Percentiles rank a stretch among this genome's conserved stretches.
phyloP scores from a whole-genome alignment of 441 rosid genomes.

The Theobroma grandiflorum region DNA sequence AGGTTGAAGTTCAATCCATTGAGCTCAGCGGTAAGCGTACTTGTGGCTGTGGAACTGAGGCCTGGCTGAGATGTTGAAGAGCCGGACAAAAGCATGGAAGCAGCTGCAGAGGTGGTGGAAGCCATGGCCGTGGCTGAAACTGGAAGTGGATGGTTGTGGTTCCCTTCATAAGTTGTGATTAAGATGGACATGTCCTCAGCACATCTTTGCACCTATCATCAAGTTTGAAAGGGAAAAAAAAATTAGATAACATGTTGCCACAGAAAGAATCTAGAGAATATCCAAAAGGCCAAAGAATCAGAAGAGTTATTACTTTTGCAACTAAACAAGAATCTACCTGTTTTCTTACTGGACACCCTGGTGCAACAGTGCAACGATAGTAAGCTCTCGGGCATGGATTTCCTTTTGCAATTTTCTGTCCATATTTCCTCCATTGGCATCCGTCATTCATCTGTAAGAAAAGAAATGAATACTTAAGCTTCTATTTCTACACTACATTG shows the following conservation, averaged over 20 bases:
- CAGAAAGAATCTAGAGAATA: too few species aligned
- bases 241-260: neutral
- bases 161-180: constrained; percentile 87
- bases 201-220: constrained; percentile 81
- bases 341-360: constrained; percentile 87
- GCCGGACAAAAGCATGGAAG: constrained; percentile 77
- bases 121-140: constrained; percentile 87
- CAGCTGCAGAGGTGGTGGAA: constrained; percentile 83
- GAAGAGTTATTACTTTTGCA: neutral
- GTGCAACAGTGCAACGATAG: constrained; percentile 83
- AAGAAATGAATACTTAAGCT: neutral
- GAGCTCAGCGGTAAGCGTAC: constrained; percentile 38
- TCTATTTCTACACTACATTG: neutral
- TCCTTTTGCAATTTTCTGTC: constrained; percentile 91
- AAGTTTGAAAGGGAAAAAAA: constrained; percentile 3
- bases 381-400: constrained; percentile 93
- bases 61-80: constrained; percentile 58
- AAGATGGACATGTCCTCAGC: constrained; percentile 81
- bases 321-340: constrained; percentile 52
- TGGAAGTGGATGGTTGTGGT: constrained; percentile 81
- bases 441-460: constrained; percentile 82
- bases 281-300: neutral
- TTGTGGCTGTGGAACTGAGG: constrained; percentile 26
- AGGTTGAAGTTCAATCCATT: constrained; percentile 56
- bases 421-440: constrained; percentile 96